Evolutionary conservation across 345 rosid species (phyloP).

Genomic region (Salix purpurea): DNA sequence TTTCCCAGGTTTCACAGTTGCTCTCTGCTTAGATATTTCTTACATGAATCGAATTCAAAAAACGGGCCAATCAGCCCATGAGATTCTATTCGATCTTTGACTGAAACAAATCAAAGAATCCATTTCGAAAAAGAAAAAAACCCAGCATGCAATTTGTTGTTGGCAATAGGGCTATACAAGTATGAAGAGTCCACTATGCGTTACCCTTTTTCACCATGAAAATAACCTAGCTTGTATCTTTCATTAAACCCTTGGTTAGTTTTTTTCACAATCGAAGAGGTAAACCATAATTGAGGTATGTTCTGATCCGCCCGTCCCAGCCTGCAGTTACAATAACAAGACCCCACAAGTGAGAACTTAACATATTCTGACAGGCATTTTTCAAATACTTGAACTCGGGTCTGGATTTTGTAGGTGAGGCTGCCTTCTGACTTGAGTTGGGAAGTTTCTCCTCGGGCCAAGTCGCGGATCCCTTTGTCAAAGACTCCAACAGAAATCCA

Average conservation of each 20-base stretch:
- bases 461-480: conserved; percentile 52
- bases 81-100: background rate
- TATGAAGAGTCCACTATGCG: background rate
- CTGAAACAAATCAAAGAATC: conserved; percentile 1
- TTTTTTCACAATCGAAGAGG: conserved; percentile 45
- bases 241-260: background rate
- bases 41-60: too few species aligned
- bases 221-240: background rate
- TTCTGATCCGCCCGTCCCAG: conserved; percentile 73
- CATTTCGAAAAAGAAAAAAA: too few species aligned
- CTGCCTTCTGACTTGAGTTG: conserved; percentile 23
- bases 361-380: conserved; percentile 50
- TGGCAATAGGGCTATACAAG: background rate
- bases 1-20: too few species aligned
- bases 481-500: conserved; percentile 39
- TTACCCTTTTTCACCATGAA: background rate
- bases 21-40: too few species aligned
- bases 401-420: conserved; percentile 40
- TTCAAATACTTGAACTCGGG: conserved; percentile 54
- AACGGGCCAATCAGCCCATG: too few species aligned
- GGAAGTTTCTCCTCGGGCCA: conserved; percentile 86
- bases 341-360: conserved; percentile 59
- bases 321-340: conserved; percentile 65
- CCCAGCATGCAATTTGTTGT: background rate
- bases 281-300: conserved; percentile 65